phyloP scores from a whole-genome alignment of 2,329 filamentous ascomycete genomes.

The Xylaria polymorpha region DNA sequence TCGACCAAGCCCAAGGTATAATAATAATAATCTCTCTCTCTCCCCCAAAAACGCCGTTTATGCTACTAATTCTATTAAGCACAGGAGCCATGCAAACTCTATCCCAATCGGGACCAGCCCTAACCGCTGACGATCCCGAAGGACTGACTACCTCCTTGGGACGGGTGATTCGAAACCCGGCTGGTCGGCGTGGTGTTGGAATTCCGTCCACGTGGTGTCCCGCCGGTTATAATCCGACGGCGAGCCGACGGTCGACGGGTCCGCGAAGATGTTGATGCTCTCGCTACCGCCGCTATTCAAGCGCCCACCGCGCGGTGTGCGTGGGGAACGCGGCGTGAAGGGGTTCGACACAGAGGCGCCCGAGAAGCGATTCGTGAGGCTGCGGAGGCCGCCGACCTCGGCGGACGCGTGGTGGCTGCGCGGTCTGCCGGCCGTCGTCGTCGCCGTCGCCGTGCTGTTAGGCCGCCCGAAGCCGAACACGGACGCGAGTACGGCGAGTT shows the following conservation, averaged over 20 bases:
- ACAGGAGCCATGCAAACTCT: background rate
- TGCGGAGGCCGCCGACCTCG: slow-evolving; percentile 46
- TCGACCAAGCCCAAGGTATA: slow-evolving; percentile 9
- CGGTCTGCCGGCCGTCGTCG: slow-evolving; percentile 24
- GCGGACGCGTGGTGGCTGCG: slow-evolving; percentile 49
- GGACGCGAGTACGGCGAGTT: slow-evolving; percentile 44
- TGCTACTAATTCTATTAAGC: slow-evolving; percentile 16
- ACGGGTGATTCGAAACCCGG: slow-evolving; percentile 27
- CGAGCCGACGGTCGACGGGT: slow-evolving; percentile 41
- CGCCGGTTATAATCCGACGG: slow-evolving; percentile 29
- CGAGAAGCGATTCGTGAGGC: slow-evolving; percentile 42
- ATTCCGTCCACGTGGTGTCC: slow-evolving; percentile 46
- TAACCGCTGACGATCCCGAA: background rate
- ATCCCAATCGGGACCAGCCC: background rate
- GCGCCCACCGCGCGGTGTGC: slow-evolving; percentile 20
- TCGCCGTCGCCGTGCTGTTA: slow-evolving; percentile 41
- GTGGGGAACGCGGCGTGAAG: slow-evolving; percentile 17
- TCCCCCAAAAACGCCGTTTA: slow-evolving; percentile 20
- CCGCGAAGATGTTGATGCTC: slow-evolving; percentile 48
- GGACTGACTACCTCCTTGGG: slow-evolving; percentile 21
- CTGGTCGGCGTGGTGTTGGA: slow-evolving; percentile 43
- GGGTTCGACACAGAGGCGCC: slow-evolving; percentile 11
- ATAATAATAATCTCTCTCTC: background rate
- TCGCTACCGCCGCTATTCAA: slow-evolving; percentile 42
- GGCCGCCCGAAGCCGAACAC: slow-evolving; percentile 35